Evolutionary conservation across 148 eudicot genomes (phyloP), one percentile per base, ranked within the genome.

Genomic region (Chenopodium quinoa): DNA sequence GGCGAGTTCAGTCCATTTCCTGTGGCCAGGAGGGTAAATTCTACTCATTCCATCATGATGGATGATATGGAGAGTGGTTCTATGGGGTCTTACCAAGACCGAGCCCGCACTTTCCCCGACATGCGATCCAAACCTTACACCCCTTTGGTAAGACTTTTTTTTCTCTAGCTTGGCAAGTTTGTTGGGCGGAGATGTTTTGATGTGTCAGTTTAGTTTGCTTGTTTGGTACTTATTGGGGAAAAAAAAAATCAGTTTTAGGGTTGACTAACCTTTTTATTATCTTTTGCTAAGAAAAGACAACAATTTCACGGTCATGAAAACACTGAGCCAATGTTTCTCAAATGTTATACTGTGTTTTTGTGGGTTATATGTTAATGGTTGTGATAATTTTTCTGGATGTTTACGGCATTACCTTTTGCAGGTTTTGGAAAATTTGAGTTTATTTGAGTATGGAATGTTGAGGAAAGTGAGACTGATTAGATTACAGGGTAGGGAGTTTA

Each of bases 81-180:
- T 73, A 69, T 93, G 87, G 91, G 92, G 84, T 89, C 90, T 82
- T 93, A 90, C 79, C 92, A 85, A 83, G 99, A 93, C 40, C 89
- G 93, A 90, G 89, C 92, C 65, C 91, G 99, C 81, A 91, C 91
- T 70, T 96, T 96, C 79, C 99, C 98, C 56, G 89, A 89, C 90
- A 92, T 92, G 95, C 98, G 98, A 68, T 90, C 84, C 77, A 96
- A 93, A 91, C 85, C 98, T 71, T 91, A 91, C 83, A 83, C 88
- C 29, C 98, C 99, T 27, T 81, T 92, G 97, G 99, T 95, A 84
- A 89, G 89, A 58, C 71, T 50, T 34, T 62, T 80, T 68, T 27
- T 50, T 37, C 16, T 32, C 9, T 46, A 27, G 75, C 44, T 72
- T 69, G 71, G 14, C 60, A 72, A 46, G 20, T 73, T 80, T 73